Percentiles rank a stretch among this genome's conserved stretches.
Evolutionary conservation across 2,329 filamentous ascomycete species (phyloP).

Genomic region (Colletotrichum scovillei): DNA sequence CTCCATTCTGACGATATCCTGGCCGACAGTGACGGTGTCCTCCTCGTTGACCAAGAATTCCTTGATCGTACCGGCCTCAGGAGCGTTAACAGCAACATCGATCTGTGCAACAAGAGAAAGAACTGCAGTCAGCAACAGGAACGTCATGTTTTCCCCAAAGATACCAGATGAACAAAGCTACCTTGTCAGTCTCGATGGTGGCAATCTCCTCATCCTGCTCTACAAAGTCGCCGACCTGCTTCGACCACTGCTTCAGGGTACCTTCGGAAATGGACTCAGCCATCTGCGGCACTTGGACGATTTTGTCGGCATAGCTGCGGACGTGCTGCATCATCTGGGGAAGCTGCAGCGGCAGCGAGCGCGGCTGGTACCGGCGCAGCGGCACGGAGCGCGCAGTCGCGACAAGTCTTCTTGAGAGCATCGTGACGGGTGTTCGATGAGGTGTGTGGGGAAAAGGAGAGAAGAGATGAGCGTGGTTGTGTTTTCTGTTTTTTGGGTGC

Average conservation of each 20-base stretch:
- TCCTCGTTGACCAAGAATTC: conserved; percentile 93
- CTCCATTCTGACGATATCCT: conserved; percentile 89
- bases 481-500: not conserved
- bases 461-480: not conserved
- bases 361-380: conserved; percentile 52
- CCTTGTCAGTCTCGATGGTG: conserved; percentile 99
- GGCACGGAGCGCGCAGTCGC: conserved; percentile 57
- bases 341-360: conserved; percentile 50
- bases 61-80: conserved; percentile 89
- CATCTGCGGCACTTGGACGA: conserved; percentile 97
- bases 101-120: conserved; percentile 69
- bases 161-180: conserved; percentile 47
- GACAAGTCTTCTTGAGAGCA: conserved; percentile 57
- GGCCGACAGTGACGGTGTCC: conserved; percentile 93
- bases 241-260: conserved; percentile 94
- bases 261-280: conserved; percentile 98
- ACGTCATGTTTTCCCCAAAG: not conserved
- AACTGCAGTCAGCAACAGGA: not conserved
- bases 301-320: conserved; percentile 78
- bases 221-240: conserved; percentile 91
- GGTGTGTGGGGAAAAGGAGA: not conserved
- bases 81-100: conserved; percentile 95
- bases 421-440: conserved; percentile 39
- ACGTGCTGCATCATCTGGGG: conserved; percentile 66
- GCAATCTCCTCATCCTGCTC: conserved; percentile 98